Evolutionary conservation across 192 early-diverging fungal species (phyloP).

Genomic region (Physocladia obscura): DNA sequence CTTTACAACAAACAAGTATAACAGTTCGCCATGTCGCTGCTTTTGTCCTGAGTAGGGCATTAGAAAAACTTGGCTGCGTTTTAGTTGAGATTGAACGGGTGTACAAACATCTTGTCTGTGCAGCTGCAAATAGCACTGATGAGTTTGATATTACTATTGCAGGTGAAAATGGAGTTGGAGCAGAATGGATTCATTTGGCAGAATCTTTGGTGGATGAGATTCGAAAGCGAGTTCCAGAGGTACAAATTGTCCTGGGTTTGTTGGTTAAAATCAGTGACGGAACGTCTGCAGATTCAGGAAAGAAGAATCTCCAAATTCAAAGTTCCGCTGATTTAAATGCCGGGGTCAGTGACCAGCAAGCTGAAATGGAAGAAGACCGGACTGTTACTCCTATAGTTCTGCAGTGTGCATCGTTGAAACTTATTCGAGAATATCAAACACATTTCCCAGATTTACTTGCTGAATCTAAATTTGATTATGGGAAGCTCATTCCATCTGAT

Average conservation of each 20-base stretch:
- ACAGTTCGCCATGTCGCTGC: conserved; percentile 67
- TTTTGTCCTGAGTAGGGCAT: conserved; percentile 53
- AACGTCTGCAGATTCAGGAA: too few species aligned
- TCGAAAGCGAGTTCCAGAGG: conserved; percentile 66
- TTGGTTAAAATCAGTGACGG: conserved; percentile 30
- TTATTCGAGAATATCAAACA: conserved; percentile 69
- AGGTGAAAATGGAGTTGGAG: neutral
- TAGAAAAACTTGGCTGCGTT: conserved; percentile 55
- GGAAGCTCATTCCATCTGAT: conserved; percentile 70
- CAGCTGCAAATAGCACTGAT: neutral
- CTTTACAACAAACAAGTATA: conserved; percentile 61
- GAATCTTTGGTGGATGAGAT: conserved; percentile 51
- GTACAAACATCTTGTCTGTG: neutral
- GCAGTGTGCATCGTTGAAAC: conserved; percentile 52
- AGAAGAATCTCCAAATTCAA: conserved; percentile 17
- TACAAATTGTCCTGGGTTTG: conserved; percentile 63
- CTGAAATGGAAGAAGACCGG: conserved; percentile 43
- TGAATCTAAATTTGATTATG: conserved; percentile 71
- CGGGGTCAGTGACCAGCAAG: neutral
- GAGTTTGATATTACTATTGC: neutral
- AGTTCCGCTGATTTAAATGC: neutral
- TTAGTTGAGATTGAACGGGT: conserved; percentile 11
- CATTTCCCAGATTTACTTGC: conserved; percentile 63
- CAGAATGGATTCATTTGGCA: conserved; percentile 20
- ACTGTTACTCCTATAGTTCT: conserved; percentile 47